Conservation (phyloP, 1,284 basidiomycete genomes). For the Cerrena zonata region DNA sequence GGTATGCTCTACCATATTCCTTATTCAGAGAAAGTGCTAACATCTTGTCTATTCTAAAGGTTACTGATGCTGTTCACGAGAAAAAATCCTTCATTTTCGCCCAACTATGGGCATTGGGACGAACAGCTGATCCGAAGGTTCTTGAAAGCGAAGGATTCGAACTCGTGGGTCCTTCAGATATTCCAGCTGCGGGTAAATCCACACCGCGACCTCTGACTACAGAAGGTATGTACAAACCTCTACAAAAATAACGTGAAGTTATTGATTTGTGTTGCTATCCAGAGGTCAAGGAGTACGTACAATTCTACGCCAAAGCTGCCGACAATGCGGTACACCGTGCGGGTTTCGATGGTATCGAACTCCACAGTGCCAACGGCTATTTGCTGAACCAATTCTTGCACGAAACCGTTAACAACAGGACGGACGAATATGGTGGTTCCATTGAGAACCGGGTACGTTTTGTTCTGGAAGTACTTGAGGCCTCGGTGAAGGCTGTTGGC, state of each 20-base stretch:
- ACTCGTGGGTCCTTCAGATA: background rate
- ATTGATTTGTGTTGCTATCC: no score
- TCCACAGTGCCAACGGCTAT: slow-evolving; percentile 33
- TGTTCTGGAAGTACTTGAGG: slow-evolving; percentile 40
- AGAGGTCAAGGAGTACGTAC: slow-evolving; percentile 25
- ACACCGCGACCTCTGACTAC: slow-evolving; percentile 6
- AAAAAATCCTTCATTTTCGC: slow-evolving; percentile 31
- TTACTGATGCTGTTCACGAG: slow-evolving; percentile 15
- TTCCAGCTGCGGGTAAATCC: background rate
- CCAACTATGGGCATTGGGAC: background rate
- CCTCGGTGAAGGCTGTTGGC: slow-evolving; percentile 34
- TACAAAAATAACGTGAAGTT: no score
- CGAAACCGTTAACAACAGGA: slow-evolving; percentile 40
- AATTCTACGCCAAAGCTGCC: slow-evolving; percentile 20
- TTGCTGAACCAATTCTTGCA: slow-evolving; percentile 36
- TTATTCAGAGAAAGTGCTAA: background rate
- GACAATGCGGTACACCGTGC: slow-evolving; percentile 20
- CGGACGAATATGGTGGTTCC: slow-evolving; percentile 52
- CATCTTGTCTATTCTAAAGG: slow-evolving; percentile 7
- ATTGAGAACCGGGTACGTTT: slow-evolving; percentile 48
- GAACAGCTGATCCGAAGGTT: background rate
- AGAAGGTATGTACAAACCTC: slow-evolving; percentile 1
- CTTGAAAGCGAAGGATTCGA: background rate
- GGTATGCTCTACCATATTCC: background rate
- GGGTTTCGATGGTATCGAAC: slow-evolving; percentile 32